Evolutionary conservation across 768 basidiomycete genomes (phyloP).

Genomic region (Krasilnikovozyma curviuscula): DNA sequence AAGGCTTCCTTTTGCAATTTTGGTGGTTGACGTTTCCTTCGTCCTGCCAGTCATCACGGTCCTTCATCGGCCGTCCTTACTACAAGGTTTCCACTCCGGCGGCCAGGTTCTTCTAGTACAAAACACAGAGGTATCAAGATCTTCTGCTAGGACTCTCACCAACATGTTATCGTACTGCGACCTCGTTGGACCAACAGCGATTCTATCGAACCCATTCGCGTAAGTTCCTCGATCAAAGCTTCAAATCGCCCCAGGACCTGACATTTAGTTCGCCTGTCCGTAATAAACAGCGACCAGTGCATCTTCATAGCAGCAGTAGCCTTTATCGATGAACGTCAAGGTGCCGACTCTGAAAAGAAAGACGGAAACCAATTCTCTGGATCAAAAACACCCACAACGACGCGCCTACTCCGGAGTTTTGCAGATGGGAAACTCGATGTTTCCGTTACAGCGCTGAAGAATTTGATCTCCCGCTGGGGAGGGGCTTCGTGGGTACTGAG

Average conservation of each 20-base stretch:
- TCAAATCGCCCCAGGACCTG: background rate
- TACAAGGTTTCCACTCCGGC: constrained; percentile 4
- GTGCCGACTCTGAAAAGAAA: too few relatives aligned
- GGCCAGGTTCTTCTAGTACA: constrained; percentile 9
- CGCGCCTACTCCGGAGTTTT: constrained; percentile 1
- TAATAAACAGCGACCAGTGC: too few relatives aligned
- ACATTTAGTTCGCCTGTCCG: background rate
- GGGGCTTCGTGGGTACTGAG: constrained; percentile 10
- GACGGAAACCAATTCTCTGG: background rate
- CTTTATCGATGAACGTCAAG: background rate
- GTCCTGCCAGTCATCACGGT: background rate
- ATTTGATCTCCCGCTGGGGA: constrained; percentile 6
- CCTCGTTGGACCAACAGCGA: constrained; percentile 2
- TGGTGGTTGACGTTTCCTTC: background rate
- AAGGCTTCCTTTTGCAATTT: constrained; percentile 1
- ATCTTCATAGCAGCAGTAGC: constrained; percentile 11
- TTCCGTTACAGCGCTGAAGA: constrained; percentile 3
- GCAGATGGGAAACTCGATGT: constrained; percentile 8
- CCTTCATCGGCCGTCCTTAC: constrained; percentile 11
- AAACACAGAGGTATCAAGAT: constrained; percentile 11
- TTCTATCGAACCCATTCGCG: constrained; percentile 8
- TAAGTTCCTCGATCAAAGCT: background rate
- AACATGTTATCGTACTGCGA: constrained; percentile 12
- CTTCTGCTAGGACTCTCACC: constrained; percentile 5
- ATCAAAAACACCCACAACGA: constrained; percentile 9